A percentile compares a stretch with the other conserved stretches of the same genome.
These are phyloP conservation scores for Nicotiana noctiflora DNA, from an alignment of 257 asterid species.

Conservation along the genomic window DNA sequence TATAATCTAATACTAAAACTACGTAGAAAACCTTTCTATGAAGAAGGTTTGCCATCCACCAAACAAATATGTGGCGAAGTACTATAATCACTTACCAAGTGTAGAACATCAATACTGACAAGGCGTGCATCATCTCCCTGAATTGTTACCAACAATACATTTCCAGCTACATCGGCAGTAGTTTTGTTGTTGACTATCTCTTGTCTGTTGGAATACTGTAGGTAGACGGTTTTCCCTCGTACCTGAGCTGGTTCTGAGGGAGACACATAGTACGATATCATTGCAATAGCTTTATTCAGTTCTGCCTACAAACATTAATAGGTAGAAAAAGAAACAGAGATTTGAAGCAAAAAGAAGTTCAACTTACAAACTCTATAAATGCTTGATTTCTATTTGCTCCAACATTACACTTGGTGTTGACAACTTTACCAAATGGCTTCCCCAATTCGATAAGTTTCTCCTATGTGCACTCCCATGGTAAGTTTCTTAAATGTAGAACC, in stretches of 20 bases:
- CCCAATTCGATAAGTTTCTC: conserved; percentile 92
- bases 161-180: conserved; percentile 98
- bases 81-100: conserved; percentile 62
- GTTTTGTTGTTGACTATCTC: conserved; percentile 99
- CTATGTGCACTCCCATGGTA: conserved; percentile 97
- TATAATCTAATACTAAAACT: conserved; percentile 34
- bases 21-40: not conserved
- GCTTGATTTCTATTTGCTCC: conserved; percentile 99
- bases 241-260: conserved; percentile 99
- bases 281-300: conserved; percentile 91
- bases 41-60: not conserved
- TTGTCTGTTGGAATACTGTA: conserved; percentile 98
- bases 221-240: conserved; percentile 98
- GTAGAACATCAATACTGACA: conserved; percentile 98
- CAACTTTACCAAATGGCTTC: conserved; percentile 92
- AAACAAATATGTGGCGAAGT: not conserved
- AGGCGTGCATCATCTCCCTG: conserved; percentile 97
- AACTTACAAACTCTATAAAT: conserved; percentile 88
- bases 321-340: not conserved
- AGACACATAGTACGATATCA: conserved; percentile 96
- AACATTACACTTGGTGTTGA: conserved; percentile 94
- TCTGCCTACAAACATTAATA: conserved; percentile 51
- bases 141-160: conserved; percentile 88
- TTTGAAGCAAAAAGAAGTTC: not conserved
- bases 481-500: conserved; percentile 93